These are phyloP conservation scores for Tricholoma bakamatsutake DNA, from an alignment of 768 basidiomycete species.

Conservation along the genomic window DNA sequence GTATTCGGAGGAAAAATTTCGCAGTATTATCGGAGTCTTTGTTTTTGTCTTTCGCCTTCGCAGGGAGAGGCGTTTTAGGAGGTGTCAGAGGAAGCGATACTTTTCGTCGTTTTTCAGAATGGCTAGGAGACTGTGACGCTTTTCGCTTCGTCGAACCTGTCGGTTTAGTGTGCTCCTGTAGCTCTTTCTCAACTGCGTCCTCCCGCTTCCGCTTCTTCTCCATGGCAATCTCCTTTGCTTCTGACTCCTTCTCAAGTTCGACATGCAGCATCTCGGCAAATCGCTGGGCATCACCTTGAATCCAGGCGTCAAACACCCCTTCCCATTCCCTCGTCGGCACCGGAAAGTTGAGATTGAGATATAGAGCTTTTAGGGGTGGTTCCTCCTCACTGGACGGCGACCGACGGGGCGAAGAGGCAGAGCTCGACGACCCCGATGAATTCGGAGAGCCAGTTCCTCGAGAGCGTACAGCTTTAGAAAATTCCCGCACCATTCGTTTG, in stretches of 20 bases:
- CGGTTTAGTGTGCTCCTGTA: neutral
- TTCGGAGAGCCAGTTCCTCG: slow-evolving; percentile 34
- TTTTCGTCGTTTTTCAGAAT: slow-evolving; percentile 15
- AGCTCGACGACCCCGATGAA: slow-evolving; percentile 29
- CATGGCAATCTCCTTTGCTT: slow-evolving; percentile 44
- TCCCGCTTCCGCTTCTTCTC: slow-evolving; percentile 55
- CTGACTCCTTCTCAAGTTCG: slow-evolving; percentile 51
- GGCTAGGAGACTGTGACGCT: slow-evolving; percentile 1
- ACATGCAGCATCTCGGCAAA: slow-evolving; percentile 60
- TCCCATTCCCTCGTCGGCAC: slow-evolving; percentile 84
- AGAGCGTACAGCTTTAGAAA: slow-evolving; percentile 68
- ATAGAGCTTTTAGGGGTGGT: slow-evolving; percentile 59
- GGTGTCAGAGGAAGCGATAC: slow-evolving; percentile 11
- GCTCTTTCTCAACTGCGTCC: slow-evolving; percentile 22
- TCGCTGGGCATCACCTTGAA: slow-evolving; percentile 80
- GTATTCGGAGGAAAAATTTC: slow-evolving; percentile 12
- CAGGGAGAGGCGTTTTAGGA: slow-evolving; percentile 11
- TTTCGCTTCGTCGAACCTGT: slow-evolving; percentile 11
- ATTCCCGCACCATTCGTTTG: slow-evolving; percentile 86
- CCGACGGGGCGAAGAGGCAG: slow-evolving; percentile 44
- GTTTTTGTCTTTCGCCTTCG: neutral
- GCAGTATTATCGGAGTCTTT: neutral
- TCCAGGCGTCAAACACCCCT: slow-evolving; percentile 85
- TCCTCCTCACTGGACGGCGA: slow-evolving; percentile 42
- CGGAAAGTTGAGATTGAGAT: slow-evolving; percentile 85